A percentile compares a stretch with the other conserved stretches of the same genome.
Evolutionary conservation across 306 rosid species (phyloP).

Genomic region (barrel medic (Medicago truncatula)): DNA sequence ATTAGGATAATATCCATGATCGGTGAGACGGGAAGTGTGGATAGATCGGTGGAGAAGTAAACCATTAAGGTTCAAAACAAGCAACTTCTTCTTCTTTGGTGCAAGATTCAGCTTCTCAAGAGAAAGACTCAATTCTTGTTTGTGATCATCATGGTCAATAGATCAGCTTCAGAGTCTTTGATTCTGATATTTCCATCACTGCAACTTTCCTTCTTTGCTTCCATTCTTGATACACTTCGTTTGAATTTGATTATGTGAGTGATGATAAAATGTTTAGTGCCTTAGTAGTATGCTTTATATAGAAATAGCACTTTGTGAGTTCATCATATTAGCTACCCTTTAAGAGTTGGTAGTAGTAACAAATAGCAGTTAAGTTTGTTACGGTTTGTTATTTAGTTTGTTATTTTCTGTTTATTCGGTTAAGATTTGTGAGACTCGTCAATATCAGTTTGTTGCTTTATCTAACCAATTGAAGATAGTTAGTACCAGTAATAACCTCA

Average conservation of each 20-base stretch:
- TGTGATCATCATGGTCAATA: background rate
- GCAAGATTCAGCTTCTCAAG: slow-evolving; percentile 19
- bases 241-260: background rate
- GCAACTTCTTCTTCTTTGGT: slow-evolving; percentile 30
- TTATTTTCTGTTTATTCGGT: background rate
- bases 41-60: background rate
- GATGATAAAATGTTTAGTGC: background rate
- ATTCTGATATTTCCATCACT: background rate
- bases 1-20: too few species aligned
- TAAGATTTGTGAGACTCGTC: too few species aligned
- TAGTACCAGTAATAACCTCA: too few species aligned
- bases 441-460: too few species aligned
- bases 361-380: background rate
- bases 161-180: background rate
- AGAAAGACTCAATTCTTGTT: background rate
- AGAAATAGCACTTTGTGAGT: too few species aligned
- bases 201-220: background rate
- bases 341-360: background rate
- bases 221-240: background rate
- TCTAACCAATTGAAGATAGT: too few species aligned
- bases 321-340: too few species aligned
- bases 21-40: too few species aligned
- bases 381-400: background rate
- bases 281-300: too few species aligned
- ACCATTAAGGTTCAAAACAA: slow-evolving; percentile 37